These are phyloP conservation scores for Pulveroboletus frians DNA, from an alignment of 768 basidiomycete genomes.

Conservation along the genomic window DNA sequence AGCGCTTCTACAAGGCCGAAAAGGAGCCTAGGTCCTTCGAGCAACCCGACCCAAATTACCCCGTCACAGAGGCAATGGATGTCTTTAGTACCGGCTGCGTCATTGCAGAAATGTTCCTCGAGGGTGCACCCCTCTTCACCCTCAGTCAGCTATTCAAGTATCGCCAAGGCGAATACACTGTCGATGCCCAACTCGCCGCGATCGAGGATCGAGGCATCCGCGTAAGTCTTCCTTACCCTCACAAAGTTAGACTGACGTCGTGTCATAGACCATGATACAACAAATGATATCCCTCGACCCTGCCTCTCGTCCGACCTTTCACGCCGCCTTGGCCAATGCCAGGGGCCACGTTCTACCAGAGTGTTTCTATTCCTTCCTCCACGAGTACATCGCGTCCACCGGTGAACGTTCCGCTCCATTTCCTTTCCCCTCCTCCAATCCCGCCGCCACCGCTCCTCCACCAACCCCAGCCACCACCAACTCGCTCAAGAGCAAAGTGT, in stretches of 20 bases:
- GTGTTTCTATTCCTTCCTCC: slow-evolving; percentile 90
- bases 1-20: slow-evolving; percentile 84
- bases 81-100: slow-evolving; percentile 95
- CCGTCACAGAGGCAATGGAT: slow-evolving; percentile 95
- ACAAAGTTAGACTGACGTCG: slow-evolving; percentile 19
- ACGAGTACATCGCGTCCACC: slow-evolving; percentile 79
- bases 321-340: slow-evolving; percentile 66
- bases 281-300: slow-evolving; percentile 89
- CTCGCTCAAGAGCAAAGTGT: slow-evolving; percentile 16
- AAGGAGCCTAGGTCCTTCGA: slow-evolving; percentile 55
- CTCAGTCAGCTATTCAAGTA: slow-evolving; percentile 95
- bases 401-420: slow-evolving; percentile 57
- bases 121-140: slow-evolving; percentile 89
- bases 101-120: slow-evolving; percentile 91
- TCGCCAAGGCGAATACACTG: slow-evolving; percentile 73
- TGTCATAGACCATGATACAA: slow-evolving; percentile 68
- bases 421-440: slow-evolving; percentile 34
- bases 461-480: slow-evolving; percentile 32
- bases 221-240: slow-evolving; percentile 43
- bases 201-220: slow-evolving; percentile 81
- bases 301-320: slow-evolving; percentile 71
- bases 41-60: slow-evolving; percentile 58
- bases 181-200: slow-evolving; percentile 63
- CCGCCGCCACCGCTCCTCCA: slow-evolving; percentile 23
- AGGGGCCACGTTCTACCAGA: slow-evolving; percentile 84